Evolutionary conservation across 768 basidiomycete species (phyloP).

Genomic region (Hortiboletus flavorubellus): DNA sequence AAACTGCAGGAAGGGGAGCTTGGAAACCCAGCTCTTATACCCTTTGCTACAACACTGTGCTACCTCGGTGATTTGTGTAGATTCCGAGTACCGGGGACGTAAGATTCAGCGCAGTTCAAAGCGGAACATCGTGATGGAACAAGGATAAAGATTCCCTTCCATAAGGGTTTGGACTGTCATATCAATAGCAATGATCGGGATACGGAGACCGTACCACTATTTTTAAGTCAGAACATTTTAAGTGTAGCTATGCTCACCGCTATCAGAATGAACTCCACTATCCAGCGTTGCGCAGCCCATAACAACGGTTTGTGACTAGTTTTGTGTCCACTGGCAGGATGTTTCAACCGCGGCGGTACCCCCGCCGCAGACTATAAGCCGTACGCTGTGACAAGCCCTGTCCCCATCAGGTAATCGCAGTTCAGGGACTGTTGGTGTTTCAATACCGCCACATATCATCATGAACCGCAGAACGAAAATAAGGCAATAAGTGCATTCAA

Average conservation of each 20-base stretch:
- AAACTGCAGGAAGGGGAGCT: not conserved
- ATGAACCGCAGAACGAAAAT: not conserved
- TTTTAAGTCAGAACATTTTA: not conserved
- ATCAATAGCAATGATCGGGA: not conserved
- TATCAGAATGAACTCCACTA: not conserved
- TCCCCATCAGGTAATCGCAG: no score
- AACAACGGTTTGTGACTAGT: no score
- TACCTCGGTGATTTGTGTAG: not conserved
- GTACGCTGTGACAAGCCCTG: no score
- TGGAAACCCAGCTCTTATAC: conserved; percentile 12
- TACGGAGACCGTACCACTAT: not conserved
- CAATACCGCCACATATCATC: no score
- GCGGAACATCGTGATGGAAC: not conserved
- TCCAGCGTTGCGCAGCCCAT: no score
- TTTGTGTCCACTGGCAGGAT: no score
- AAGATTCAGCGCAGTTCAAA: not conserved
- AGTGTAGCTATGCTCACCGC: not conserved
- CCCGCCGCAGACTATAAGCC: no score
- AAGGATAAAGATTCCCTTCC: not conserved
- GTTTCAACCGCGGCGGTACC: no score
- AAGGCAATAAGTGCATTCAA: not conserved
- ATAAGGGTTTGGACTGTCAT: not conserved
- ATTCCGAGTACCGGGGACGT: not conserved
- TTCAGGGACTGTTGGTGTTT: no score
- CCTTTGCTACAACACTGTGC: not conserved